A percentile compares a stretch with the other conserved stretches of the same genome.
Evolutionary conservation across 768 basidiomycete species (phyloP).

Genomic region (Boletus subcaerulescens): DNA sequence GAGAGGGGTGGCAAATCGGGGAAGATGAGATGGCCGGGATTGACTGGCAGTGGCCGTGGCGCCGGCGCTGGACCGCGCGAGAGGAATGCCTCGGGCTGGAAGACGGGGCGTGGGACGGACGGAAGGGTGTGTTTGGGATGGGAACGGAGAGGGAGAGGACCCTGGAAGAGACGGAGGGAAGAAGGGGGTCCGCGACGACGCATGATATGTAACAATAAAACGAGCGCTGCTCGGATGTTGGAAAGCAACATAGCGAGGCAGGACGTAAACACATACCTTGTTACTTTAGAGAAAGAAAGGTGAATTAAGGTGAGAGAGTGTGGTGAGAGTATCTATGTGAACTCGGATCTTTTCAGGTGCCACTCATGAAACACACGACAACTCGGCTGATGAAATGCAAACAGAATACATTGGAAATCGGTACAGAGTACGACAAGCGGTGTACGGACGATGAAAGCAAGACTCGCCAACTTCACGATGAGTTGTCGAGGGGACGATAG

Average conservation of each 20-base stretch:
- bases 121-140: slow-evolving; percentile 65
- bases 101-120: slow-evolving; percentile 56
- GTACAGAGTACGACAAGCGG: not conserved
- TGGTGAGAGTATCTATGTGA: no score
- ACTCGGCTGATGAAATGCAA: not conserved
- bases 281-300: no score
- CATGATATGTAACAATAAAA: slow-evolving; percentile 36
- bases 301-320: not conserved
- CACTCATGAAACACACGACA: no score
- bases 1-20: slow-evolving; percentile 26
- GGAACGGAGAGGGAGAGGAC: slow-evolving; percentile 61
- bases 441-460: not conserved
- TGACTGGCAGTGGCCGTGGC: slow-evolving; percentile 13
- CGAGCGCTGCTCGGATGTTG: not conserved
- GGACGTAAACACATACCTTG: not conserved
- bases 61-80: slow-evolving; percentile 19
- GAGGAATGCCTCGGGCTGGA: slow-evolving; percentile 34
- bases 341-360: no score
- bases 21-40: slow-evolving; percentile 5
- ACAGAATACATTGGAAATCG: slow-evolving; percentile 10
- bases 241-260: no score
- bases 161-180: slow-evolving; percentile 57
- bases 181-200: slow-evolving; percentile 67
- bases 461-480: slow-evolving; percentile 23
- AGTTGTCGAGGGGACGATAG: slow-evolving; percentile 55